Evolutionary conservation across 2,329 filamentous ascomycete genomes (phyloP), one percentile per base, ranked within the genome.

Genomic region (Neonectria ditissima): DNA sequence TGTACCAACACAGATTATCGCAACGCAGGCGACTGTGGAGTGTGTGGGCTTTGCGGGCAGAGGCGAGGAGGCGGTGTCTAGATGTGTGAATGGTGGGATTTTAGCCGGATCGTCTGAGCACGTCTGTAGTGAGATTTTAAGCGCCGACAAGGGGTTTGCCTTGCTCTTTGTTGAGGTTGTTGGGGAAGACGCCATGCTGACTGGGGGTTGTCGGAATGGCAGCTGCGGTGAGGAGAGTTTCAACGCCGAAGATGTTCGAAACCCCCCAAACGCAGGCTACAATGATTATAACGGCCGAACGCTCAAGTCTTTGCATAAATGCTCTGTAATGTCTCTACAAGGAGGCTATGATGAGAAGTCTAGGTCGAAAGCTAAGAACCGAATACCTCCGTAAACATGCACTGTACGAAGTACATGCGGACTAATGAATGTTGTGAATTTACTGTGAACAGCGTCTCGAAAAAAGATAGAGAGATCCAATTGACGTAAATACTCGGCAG

Each of bases 1-100:
- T 95, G 92, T 74, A 78, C 78, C 63, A 82, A 79, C 13, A 86
- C 83, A 48, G 64, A 71, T 20, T 95, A 93, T 74, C 73, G 89
- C 55, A 95, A 94, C 72, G 84, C 90, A 11, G 87, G 85, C 1
- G 91, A 94, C 75, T 88, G 84, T 66, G 90, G 89, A 7, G 75
- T 89, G 1, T 95, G 92, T 75, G 91, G 91, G 4, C 77, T 92
- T 5, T 95, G 92, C 74, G 89, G 89, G 18, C 78, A 77, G 68
- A 80, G 76, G 68, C 78, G 70, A 69, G 20, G n/a, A 28, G 48
- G 47, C 28, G 44, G 13, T 39, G 52, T 28, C 22, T 67, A 60
- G 47, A 57, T n/a, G 30, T 28, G 22, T 66, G 20, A 48, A 53
- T 59, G 24, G 39, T 48, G 44, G 26, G 39, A 16, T n/a, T 34